phyloP scores from a whole-genome alignment of 768 basidiomycete species.

The Hortiboletus flavorubellus region DNA sequence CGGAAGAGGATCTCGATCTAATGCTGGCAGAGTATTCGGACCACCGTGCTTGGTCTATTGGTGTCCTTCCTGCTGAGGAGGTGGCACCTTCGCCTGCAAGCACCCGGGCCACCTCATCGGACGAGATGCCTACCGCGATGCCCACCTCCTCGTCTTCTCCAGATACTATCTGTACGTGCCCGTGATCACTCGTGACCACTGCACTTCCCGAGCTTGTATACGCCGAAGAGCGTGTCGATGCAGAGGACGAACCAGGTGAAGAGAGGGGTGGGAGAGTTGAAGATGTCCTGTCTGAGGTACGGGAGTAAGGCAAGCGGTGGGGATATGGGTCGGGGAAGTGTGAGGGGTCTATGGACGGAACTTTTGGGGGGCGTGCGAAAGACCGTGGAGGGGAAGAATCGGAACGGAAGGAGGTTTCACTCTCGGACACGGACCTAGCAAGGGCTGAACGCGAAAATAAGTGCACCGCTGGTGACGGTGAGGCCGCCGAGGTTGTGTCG shows the following conservation, averaged over 20 bases:
- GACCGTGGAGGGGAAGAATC: slow-evolving; percentile 34
- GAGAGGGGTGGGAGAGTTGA: slow-evolving; percentile 58
- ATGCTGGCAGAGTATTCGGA: slow-evolving; percentile 67
- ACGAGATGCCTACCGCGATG: slow-evolving; percentile 56
- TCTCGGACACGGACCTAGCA: slow-evolving; percentile 39
- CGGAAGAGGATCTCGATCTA: slow-evolving; percentile 70
- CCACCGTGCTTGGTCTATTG: slow-evolving; percentile 66
- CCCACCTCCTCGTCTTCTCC: slow-evolving; percentile 52
- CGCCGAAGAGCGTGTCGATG: slow-evolving; percentile 72
- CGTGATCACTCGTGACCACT: slow-evolving; percentile 56
- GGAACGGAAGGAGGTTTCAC: slow-evolving; percentile 36
- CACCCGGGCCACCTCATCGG: slow-evolving; percentile 63
- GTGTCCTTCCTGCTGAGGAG: slow-evolving; percentile 47
- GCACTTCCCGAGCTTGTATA: slow-evolving; percentile 72
- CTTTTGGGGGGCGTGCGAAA: slow-evolving; percentile 45
- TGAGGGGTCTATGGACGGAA: slow-evolving; percentile 53
- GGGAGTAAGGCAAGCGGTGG: slow-evolving; percentile 48
- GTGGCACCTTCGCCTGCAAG: slow-evolving; percentile 49
- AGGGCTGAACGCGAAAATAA: slow-evolving; percentile 34
- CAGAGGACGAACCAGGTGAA: slow-evolving; percentile 65
- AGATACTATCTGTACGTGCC: slow-evolving; percentile 63
- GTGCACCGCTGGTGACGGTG: slow-evolving; percentile 22
- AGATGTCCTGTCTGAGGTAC: slow-evolving; percentile 31
- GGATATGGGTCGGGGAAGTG: slow-evolving; percentile 75
- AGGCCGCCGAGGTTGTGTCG: slow-evolving; percentile 21